Evolutionary conservation across 1,284 basidiomycete species (phyloP), one percentile per base, ranked within the genome.

Genomic region (Leccinum angustisporum): DNA sequence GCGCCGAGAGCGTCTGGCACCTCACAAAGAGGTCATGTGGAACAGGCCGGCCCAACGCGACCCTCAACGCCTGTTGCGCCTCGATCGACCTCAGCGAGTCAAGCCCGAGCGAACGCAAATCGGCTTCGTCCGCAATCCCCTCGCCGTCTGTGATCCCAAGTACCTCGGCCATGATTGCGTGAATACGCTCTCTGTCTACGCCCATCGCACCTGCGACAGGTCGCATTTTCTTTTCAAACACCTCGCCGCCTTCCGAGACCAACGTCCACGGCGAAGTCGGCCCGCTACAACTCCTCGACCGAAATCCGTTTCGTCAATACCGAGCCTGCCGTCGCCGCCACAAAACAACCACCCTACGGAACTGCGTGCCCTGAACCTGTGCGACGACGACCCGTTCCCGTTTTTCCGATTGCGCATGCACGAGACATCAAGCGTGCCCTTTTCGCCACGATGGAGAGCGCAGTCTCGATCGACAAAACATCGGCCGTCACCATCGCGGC

Each of bases 1-100:
- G 43, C 18, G 43, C 18, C 5, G 40, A 43, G 30, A 75, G 54
- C 11, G 71, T 75, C 1, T 60, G 54, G 46, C 63, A 68, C 27
- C 30, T 57, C 30, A 27, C 4, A 58, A 86, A 80, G 34, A 84
- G 67, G 61, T 79, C 65, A 5, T 66, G 65, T 4, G 83, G 77
- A 16, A 87, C 67, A 6, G 76, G 69, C 33, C 80, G 63, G 8
- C 72, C 71, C 56, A 80, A 76, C 52, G 77, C 73, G 6, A 70
- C 72, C 63, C 77, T 77, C 50, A 88, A 27, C 4, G 54, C 54
- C 33, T 55, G 54, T 10, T 55, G 54, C 34, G 54, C 54, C 21
- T 55, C 54, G 56, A 88, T 86, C 0, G 83, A 82, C n/a, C 83
- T 81, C 58, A 90, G 71, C 0, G 86, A 87, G 67, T 89, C 86